A percentile compares a stretch with the other conserved stretches of the same genome.
Conservation (phyloP, 2,329 filamentous ascomycete genomes). For the Ilyonectria mors-panacis region DNA sequence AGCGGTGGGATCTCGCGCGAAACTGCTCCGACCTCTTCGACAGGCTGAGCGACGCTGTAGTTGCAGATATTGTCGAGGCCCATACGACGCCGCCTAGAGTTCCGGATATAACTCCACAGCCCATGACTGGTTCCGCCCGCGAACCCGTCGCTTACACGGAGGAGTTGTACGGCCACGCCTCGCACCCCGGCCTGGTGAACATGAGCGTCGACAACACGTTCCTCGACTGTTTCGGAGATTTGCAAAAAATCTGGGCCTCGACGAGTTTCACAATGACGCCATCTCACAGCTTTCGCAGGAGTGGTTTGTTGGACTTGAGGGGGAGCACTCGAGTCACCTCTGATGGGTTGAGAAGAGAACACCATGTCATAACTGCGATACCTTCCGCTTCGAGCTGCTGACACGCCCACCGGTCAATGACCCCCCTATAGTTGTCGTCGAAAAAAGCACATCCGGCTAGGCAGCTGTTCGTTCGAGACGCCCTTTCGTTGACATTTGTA, state of each 20-base stretch:
- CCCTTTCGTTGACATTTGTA: background rate
- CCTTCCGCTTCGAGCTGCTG: background rate
- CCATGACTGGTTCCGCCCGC: conserved; percentile 1
- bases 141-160: conserved; percentile 22
- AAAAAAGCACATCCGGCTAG: background rate
- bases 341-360: background rate
- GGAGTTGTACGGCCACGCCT: conserved; percentile 2
- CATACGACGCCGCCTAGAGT: background rate
- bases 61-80: conserved; percentile 55
- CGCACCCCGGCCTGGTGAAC: conserved; percentile 24
- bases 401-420: background rate
- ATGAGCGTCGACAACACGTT: conserved; percentile 57
- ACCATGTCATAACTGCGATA: background rate
- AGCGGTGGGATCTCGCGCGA: conserved; percentile 57
- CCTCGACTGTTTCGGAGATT: conserved; percentile 55
- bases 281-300: conserved; percentile 45
- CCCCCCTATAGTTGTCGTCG: background rate
- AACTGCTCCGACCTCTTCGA: conserved; percentile 61
- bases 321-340: background rate
- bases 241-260: conserved; percentile 42
- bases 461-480: background rate
- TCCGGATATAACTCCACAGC: background rate
- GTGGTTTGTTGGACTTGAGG: conserved; percentile 41
- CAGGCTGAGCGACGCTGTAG: conserved; percentile 58
- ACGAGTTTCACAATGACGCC: conserved; percentile 46